Evolutionary conservation across 2,329 filamentous ascomycete species (phyloP).

Genomic region (Plectosphaerella sp.): DNA sequence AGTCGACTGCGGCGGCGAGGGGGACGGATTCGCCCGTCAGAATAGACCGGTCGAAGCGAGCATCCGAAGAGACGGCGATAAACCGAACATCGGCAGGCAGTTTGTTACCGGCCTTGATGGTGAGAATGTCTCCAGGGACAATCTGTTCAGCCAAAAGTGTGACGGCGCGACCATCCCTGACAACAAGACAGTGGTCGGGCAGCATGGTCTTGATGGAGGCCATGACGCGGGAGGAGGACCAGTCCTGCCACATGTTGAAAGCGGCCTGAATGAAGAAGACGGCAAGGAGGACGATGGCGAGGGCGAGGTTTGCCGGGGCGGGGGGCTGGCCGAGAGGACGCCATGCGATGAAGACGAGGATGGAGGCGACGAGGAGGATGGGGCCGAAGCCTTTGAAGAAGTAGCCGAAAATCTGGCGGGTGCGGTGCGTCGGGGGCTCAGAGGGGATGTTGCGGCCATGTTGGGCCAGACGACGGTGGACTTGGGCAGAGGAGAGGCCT

Average conservation of each 20-base stretch:
- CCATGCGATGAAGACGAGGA: constrained; percentile 75
- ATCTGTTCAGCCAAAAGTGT: constrained; percentile 53
- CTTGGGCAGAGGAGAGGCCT: constrained; percentile 58
- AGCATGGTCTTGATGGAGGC: constrained; percentile 75
- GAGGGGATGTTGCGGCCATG: constrained; percentile 66
- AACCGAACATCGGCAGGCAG: constrained; percentile 71
- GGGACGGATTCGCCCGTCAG: constrained; percentile 67
- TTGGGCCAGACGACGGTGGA: constrained; percentile 47
- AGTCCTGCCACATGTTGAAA: constrained; percentile 71
- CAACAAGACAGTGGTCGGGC: constrained; percentile 64
- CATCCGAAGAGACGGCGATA: constrained; percentile 62
- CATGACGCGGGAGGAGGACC: constrained; percentile 74
- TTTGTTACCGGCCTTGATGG: constrained; percentile 68
- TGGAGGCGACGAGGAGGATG: constrained; percentile 62
- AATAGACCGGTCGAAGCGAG: constrained; percentile 69
- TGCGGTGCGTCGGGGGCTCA: constrained; percentile 56
- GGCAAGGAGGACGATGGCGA: constrained; percentile 67
- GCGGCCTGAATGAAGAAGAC: constrained; percentile 67
- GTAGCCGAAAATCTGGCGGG: constrained; percentile 59
- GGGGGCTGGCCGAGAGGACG: constrained; percentile 69
- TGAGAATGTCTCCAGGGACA: constrained; percentile 67
- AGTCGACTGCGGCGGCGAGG: constrained; percentile 58
- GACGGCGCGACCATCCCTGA: constrained; percentile 52
- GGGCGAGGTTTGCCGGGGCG: constrained; percentile 62
- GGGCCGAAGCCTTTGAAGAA: constrained; percentile 75